These are phyloP conservation scores for Hypoxylon sp. DNA, from an alignment of 2,329 filamentous ascomycete species.

Conservation along the genomic window DNA sequence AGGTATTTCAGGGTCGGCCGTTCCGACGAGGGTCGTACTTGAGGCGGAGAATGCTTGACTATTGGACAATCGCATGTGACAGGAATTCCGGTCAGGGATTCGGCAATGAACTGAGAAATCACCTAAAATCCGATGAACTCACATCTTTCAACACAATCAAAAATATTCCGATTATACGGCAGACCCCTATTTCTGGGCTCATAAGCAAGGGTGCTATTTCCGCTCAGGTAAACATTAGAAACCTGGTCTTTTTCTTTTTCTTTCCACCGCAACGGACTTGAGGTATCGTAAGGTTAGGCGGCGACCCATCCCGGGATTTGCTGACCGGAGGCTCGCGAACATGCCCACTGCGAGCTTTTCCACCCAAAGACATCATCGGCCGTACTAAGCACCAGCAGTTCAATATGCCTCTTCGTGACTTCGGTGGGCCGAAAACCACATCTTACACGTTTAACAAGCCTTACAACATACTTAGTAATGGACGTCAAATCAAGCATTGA, in stretches of 20 bases:
- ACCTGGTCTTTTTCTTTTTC: background rate
- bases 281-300: background rate
- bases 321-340: background rate
- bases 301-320: background rate
- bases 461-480: slow-evolving; percentile 24
- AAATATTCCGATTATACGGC: background rate
- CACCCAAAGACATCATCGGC: background rate
- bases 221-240: background rate
- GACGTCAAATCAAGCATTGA: slow-evolving; percentile 6
- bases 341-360: background rate
- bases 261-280: background rate
- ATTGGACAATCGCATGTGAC: background rate
- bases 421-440: slow-evolving; percentile 4
- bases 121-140: slow-evolving; percentile 14
- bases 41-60: background rate
- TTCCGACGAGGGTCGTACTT: slow-evolving; percentile 6
- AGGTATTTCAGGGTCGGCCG: background rate
- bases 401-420: background rate
- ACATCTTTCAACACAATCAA: background rate
- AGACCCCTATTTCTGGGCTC: background rate
- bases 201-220: background rate
- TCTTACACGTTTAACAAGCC: background rate
- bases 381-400: background rate
- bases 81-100: slow-evolving; percentile 18
- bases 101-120: background rate